A percentile compares a stretch with the other conserved stretches of the same genome.
These are phyloP conservation scores for Hypericum androsaemum DNA, from an alignment of 345 rosid species.

Conservation along the genomic window DNA sequence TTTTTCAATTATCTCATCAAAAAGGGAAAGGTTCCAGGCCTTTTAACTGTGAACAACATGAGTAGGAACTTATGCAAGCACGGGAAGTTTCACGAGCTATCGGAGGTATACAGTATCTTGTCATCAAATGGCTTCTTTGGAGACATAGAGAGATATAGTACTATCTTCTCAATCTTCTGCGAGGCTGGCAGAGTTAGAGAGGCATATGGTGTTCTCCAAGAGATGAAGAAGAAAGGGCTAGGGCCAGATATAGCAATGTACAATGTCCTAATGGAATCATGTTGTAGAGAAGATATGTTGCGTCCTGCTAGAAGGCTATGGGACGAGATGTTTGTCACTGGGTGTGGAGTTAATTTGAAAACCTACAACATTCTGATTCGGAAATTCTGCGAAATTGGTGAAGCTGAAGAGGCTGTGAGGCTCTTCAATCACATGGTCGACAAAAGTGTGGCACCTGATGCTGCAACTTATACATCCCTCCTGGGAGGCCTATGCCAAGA, in stretches of 20 bases:
- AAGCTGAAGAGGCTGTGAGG: constrained; percentile 57
- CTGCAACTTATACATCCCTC: constrained; percentile 41
- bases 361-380: constrained; percentile 56
- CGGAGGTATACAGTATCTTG: constrained; percentile 40
- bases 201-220: constrained; percentile 62
- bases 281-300: constrained; percentile 65
- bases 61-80: constrained; percentile 60
- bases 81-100: constrained; percentile 39
- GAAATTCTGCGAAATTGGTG: constrained; percentile 57
- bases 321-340: constrained; percentile 85
- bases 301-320: constrained; percentile 90
- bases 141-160: constrained; percentile 42
- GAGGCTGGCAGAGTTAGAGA: constrained; percentile 62
- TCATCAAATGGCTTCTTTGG: constrained; percentile 43
- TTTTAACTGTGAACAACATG: constrained; percentile 52
- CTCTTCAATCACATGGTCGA: constrained; percentile 61
- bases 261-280: constrained; percentile 68
- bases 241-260: constrained; percentile 51
- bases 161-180: constrained; percentile 62
- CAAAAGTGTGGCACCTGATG: constrained; percentile 55
- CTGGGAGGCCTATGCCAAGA: constrained; percentile 63
- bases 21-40: constrained; percentile 47
- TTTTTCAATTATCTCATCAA: constrained; percentile 43
- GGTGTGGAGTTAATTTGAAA: constrained; percentile 52
- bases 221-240: constrained; percentile 76